These are phyloP conservation scores for Ceratocystis lukuohia DNA, from an alignment of 2,329 filamentous ascomycete species.

Conservation along the genomic window DNA sequence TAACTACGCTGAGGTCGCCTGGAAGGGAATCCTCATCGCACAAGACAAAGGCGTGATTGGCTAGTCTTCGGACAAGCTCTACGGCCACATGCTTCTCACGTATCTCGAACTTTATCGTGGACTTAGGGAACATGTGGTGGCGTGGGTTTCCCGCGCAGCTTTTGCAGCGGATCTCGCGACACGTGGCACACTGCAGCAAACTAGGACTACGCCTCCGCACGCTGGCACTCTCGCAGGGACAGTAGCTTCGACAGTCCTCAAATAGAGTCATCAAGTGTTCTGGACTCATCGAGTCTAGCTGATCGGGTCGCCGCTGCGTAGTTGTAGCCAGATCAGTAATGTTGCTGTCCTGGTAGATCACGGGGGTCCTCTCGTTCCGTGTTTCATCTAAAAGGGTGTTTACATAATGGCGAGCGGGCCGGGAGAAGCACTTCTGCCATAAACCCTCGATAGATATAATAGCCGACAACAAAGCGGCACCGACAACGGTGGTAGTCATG, in stretches of 20 bases:
- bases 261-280: neutral
- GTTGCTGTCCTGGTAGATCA: neutral
- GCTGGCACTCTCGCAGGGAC: conserved; percentile 27
- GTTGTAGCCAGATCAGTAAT: neutral
- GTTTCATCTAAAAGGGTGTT: conserved; percentile 7
- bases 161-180: conserved; percentile 28
- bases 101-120: neutral
- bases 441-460: conserved; percentile 31
- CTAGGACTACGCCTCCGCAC: conserved; percentile 23
- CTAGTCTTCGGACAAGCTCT: conserved; percentile 10
- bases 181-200: conserved; percentile 25
- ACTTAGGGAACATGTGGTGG: conserved; percentile 24
- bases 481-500: conserved; percentile 63
- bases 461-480: conserved; percentile 45
- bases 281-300: neutral
- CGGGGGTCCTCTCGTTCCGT: neutral
- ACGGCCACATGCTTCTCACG: neutral
- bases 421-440: neutral
- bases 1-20: neutral
- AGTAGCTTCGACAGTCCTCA: conserved; percentile 23
- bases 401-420: conserved; percentile 9
- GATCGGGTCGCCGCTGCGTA: neutral
- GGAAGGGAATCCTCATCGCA: neutral
- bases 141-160: conserved; percentile 30
- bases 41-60: conserved; percentile 8